Evolutionary conservation across 805 yeast genomes (phyloP).

Genomic region (Nakazawaea wickerhamii): DNA sequence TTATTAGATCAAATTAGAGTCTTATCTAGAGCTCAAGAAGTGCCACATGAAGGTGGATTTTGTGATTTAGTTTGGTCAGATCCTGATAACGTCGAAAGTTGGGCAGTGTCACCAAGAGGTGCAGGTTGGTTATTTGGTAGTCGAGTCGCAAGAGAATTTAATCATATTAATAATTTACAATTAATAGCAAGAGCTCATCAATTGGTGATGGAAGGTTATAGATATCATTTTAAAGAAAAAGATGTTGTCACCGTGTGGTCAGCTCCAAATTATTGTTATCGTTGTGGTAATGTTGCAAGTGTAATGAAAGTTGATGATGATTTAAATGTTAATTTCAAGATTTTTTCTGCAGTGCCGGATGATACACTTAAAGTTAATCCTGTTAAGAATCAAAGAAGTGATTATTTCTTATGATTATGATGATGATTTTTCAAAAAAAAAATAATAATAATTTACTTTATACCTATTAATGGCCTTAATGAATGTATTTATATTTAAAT

Average conservation of each 20-base stretch:
- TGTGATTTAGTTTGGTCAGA: slow-evolving; percentile 98
- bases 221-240: slow-evolving; percentile 92
- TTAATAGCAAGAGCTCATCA: slow-evolving; percentile 96
- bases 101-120: slow-evolving; percentile 98
- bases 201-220: slow-evolving; percentile 96
- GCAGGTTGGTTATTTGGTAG: slow-evolving; percentile 98
- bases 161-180: slow-evolving; percentile 84
- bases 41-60: slow-evolving; percentile 98
- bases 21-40: slow-evolving; percentile 92
- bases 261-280: slow-evolving; percentile 94
- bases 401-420: slow-evolving; percentile 26
- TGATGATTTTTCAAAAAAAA: not conserved
- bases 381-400: slow-evolving; percentile 30
- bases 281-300: slow-evolving; percentile 98
- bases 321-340: slow-evolving; percentile 83
- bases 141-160: slow-evolving; percentile 91
- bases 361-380: slow-evolving; percentile 41
- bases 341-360: slow-evolving; percentile 93
- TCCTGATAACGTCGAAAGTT: slow-evolving; percentile 94
- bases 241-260: slow-evolving; percentile 98
- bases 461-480: too few species aligned
- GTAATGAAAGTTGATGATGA: slow-evolving; percentile 94
- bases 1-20: slow-evolving; percentile 97
- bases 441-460: not conserved
- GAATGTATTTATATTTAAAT: not conserved